phyloP scores from a whole-genome alignment of 2,329 filamentous ascomycete species.

The Fusarium nanum region DNA sequence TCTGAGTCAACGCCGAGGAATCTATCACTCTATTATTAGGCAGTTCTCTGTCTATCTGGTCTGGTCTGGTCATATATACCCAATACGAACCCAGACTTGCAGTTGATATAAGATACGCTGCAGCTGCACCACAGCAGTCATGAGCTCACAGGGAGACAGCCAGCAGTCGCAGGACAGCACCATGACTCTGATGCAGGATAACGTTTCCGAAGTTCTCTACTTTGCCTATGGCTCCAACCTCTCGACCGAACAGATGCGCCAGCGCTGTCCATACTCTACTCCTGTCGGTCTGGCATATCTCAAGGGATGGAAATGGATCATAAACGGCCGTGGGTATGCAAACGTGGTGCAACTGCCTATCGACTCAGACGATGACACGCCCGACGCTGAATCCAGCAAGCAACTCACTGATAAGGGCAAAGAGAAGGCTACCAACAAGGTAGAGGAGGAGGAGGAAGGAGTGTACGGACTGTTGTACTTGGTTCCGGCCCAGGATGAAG shows the following conservation, averaged over 20 bases:
- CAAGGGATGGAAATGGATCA: conserved; percentile 70
- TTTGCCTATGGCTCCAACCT: conserved; percentile 80
- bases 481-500: conserved; percentile 63
- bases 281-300: conserved; percentile 70
- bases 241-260: conserved; percentile 71
- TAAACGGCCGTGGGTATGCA: conserved; percentile 74
- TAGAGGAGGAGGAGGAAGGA: conserved; percentile 47
- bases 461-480: conserved; percentile 70
- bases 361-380: conserved; percentile 21
- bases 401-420: conserved; percentile 16
- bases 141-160: conserved; percentile 49
- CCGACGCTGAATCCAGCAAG: conserved; percentile 3
- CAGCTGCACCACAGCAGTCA: conserved; percentile 13
- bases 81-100: neutral
- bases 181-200: conserved; percentile 52
- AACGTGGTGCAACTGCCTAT: conserved; percentile 65
- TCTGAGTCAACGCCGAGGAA: conserved; percentile 22
- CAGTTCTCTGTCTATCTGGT: neutral
- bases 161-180: conserved; percentile 52
- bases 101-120: conserved; percentile 4
- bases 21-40: neutral
- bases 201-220: conserved; percentile 61
- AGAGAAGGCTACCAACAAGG: neutral
- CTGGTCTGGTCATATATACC: neutral
- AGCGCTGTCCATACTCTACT: conserved; percentile 68